Evolutionary conservation across 2,329 filamentous ascomycete genomes (phyloP), one percentile per base, ranked within the genome.

Genomic region (Tolypocladium ovalisporum): DNA sequence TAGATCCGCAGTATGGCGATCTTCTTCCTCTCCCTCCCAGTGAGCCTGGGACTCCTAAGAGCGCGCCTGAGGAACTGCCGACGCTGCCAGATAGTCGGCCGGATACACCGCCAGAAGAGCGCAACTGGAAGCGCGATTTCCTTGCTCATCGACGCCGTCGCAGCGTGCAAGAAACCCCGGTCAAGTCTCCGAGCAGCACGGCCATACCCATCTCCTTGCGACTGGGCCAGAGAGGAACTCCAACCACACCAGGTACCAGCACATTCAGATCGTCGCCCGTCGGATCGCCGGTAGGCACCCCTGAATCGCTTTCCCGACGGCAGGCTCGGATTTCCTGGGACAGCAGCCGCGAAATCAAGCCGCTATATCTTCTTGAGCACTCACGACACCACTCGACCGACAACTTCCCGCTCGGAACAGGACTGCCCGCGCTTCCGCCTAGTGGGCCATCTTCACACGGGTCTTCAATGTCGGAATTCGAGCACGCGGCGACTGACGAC

Each of bases 341-440:
- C 51, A 82, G 73, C 61, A 79, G 79, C 22, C 81, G 81, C 56
- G 90, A 94, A 67, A 86, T 92, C 65, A 86, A 88, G 63, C 92
- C 92, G 0, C 75, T 97, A 10, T 93, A 89, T 71, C 84, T 96
- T 27, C 83, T 96, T 8, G 89, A 95, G 69, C 84, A 75, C 61
- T 75, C 75, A 4, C 74, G 76, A 10, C 73, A 75, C 47, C 70
- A 70, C 49, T 65, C 71, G 7, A 63, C 65, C 4, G 67, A 70
- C 34, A 63, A 67, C 27, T 62, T 70, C 32, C 67, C 77, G 1
- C 59, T 57, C n/a, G 56, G 62, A 15, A 58, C 59, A 47, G 65
- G 74, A 4, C 69, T 84, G 2, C 81, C 83, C 8, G 78, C 77
- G 34, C 71, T 85, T 17, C 75, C 75, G 7, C 78, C 71, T 2